Base-by-base conservation (phyloP, 1,284 basidiomycete genomes). In the Cryptococcus sp. region DNA sequence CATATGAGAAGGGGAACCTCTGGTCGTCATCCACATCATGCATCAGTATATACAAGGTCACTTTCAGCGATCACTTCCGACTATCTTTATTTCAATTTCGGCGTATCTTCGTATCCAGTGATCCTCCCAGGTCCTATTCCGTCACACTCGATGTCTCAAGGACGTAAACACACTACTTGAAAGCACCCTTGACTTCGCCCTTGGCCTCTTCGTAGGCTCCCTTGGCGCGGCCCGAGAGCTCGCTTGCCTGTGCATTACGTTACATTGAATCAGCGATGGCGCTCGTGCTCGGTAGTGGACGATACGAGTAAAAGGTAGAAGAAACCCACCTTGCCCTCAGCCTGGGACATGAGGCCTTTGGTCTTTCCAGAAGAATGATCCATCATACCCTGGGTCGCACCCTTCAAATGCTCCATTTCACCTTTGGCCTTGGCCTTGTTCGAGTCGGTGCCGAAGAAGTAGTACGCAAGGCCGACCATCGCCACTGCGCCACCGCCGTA, bases 101-200 rank as follows among this genome's bases (percentile, higher is more conserved):
- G 13, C 30, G 13, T 35, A 35, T 10, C 3, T 10, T 35, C 30
- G 30, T 35, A 35, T 35, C 30, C 30, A 35, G 30, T 5, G 5
- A 35, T 35, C 13, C 30, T 30, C 27, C 10, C 27, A 10, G 10
- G 5, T 30, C 27, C 27, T 4, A 4, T 35, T 35, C 27, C 25
- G 30, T 50, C 39, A 50, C 11, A 30, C 30, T 7, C 48, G 7
- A 35, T 27, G 30, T 35, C 30, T 10, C 13, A 20, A 17, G 19
- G 27, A 5, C 15, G 39, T 38, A 3, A n/a, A 5, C 47, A 39
- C 17, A 47, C 56, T 50, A 63, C 47, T 63, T 63, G 46, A 63
- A 52, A 52, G 61, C 63, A 30, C 61, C 60, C 64, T 70, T 68
- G 43, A 63, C 60, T 16, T 67, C 65, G 2, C 63, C 66, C 50